A percentile compares a stretch with the other conserved stretches of the same genome.
Evolutionary conservation across 192 early-diverging fungal genomes (phyloP).

Genomic region (Linnemannia zychae): DNA sequence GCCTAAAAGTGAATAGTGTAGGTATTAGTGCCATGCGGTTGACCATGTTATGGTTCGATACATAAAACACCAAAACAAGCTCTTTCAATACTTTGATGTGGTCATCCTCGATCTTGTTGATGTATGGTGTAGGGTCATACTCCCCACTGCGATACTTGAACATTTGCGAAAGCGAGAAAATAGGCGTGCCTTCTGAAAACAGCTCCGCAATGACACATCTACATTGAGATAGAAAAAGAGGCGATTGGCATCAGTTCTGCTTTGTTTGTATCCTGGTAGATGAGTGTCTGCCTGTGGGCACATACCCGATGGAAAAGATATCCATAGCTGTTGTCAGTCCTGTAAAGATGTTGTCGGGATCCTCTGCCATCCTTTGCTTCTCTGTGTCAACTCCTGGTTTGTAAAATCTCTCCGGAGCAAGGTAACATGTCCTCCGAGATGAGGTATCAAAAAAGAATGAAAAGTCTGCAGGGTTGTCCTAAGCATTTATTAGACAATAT

Average conservation of each 20-base stretch:
- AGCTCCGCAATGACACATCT: constrained; percentile 92
- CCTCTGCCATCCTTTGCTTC: constrained; percentile 48
- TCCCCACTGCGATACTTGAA: constrained; percentile 89
- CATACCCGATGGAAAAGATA: constrained; percentile 91
- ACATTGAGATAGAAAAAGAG: background rate
- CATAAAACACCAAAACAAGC: background rate
- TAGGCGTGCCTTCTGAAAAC: constrained; percentile 91
- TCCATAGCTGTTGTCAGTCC: constrained; percentile 90
- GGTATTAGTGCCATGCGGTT: background rate
- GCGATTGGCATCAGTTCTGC: background rate
- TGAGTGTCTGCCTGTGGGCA: background rate
- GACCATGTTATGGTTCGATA: background rate
- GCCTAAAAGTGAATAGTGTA: constrained; percentile 51
- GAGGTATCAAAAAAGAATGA: constrained; percentile 98
- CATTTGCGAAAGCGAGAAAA: constrained; percentile 94
- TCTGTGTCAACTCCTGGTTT: constrained; percentile 76
- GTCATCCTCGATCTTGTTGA: constrained; percentile 87
- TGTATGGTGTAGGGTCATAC: constrained; percentile 75
- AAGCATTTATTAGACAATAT: background rate
- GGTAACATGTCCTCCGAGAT: constrained; percentile 89
- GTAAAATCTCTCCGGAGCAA: constrained; percentile 97
- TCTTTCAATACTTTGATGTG: constrained; percentile 71
- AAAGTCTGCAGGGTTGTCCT: constrained; percentile 96
- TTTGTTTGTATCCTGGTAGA: background rate
- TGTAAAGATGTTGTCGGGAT: constrained; percentile 34